Evolutionary conservation across 257 asterid species (phyloP), one percentile per base, ranked within the genome.

Genomic region (Coffea canephora): DNA sequence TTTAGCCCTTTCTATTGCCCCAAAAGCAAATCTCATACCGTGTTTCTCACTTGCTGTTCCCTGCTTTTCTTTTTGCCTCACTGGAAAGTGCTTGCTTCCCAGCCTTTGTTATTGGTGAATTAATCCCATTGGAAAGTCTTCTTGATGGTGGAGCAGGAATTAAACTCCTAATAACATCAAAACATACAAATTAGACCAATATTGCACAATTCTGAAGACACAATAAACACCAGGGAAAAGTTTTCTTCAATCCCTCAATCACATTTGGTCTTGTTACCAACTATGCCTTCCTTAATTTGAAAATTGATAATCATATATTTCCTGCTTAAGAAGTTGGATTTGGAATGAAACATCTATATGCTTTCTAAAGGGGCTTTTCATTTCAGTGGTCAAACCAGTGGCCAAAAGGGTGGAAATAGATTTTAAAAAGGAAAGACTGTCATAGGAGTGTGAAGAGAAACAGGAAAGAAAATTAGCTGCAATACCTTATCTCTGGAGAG

Each of bases 81-180:
- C 23, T 74, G 39, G 89, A 83, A 82, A 82, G 76, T 2, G 89
- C 80, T 78, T 84, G 91, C 34, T 87, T 85, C 55, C 83, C 89
- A 0, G 46, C 68, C 85, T 87, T 91, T 54, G 81, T 54, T 79
- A 84, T 45, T 3, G 89, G 79, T 52, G 90, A 80, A 74, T 52
- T 70, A 76, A 67, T 39, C 84, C 91, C 91, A n/a, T 64, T 89
- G 55, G 87, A 82, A 61, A 66, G 88, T 71, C 87, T 90, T 86
- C 87, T 89, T 66, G 86, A 46, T 66, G 93, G 82, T 65, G 94
- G 90, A 77, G 91, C 83, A 34, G 95, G 97, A 79, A 88, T 89
- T 65, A 76, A 83, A 82, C 96, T 93, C 96, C 98, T 94, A 68
- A 25, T 69, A 54, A 69, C 25, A 49, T 21, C 36, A 77, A 77